Percentiles rank a stretch among this genome's conserved stretches.
Evolutionary conservation across 1,284 basidiomycete genomes (phyloP).

Genomic region (Melampsora larici-populina): DNA sequence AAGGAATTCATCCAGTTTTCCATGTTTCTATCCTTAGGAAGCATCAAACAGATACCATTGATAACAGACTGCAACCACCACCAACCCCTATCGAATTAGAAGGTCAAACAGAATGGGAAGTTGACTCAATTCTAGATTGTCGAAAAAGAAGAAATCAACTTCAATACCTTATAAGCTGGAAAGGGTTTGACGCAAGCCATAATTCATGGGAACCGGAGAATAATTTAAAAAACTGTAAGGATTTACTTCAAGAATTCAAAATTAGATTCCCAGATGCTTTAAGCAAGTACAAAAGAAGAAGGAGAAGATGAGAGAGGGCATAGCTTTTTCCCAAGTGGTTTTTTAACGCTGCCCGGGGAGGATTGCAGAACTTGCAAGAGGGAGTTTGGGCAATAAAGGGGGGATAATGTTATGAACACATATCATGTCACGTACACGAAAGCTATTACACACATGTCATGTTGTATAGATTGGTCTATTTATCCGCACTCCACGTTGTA

Average conservation of each 20-base stretch:
- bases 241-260: neutral
- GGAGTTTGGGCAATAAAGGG: neutral
- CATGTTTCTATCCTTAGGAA: no score
- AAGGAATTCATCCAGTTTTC: no score
- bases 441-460: no score
- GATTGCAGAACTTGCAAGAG: conserved; percentile 16
- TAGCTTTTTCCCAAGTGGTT: neutral
- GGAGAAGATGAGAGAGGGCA: neutral
- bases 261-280: neutral
- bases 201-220: no score
- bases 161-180: neutral
- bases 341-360: conserved; percentile 4
- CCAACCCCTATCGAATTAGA: no score
- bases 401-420: no score
- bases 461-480: no score
- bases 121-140: neutral
- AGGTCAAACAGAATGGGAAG: neutral
- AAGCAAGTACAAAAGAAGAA: neutral
- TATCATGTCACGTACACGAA: no score
- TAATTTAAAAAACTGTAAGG: neutral
- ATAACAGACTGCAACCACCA: no score
- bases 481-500: no score
- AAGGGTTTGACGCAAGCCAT: neutral
- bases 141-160: neutral
- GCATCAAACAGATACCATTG: no score